A percentile compares a stretch with the other conserved stretches of the same genome.
phyloP scores from a whole-genome alignment of 192 early-diverging fungal genomes.

The Rhizophagus clarus region DNA sequence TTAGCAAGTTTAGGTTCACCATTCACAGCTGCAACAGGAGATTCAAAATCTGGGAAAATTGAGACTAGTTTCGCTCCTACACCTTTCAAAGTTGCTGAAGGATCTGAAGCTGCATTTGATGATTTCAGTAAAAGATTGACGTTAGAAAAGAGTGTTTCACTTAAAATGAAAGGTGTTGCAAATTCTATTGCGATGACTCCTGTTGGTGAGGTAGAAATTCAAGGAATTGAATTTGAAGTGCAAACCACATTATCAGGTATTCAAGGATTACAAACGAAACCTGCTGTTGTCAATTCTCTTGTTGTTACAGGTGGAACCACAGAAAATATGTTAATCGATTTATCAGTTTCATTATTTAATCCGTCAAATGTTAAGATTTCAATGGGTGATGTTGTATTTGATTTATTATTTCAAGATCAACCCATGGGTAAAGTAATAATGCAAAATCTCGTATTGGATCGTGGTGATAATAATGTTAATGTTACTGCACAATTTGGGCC shows the following conservation, averaged over 20 bases:
- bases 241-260: slow-evolving; percentile 54
- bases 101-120: slow-evolving; percentile 52
- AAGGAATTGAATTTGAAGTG: slow-evolving; percentile 58
- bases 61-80: slow-evolving; percentile 51
- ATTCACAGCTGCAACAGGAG: slow-evolving; percentile 41
- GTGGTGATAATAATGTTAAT: slow-evolving; percentile 48
- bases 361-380: slow-evolving; percentile 56
- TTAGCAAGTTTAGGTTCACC: slow-evolving; percentile 38
- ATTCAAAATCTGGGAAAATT: slow-evolving; percentile 46
- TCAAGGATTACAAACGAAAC: slow-evolving; percentile 54
- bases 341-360: slow-evolving; percentile 48
- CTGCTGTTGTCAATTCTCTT: slow-evolving; percentile 54
- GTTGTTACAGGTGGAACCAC: slow-evolving; percentile 57
- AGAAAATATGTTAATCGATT: slow-evolving; percentile 46
- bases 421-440: slow-evolving; percentile 49
- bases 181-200: slow-evolving; percentile 54
- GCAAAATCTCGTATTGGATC: slow-evolving; percentile 45
- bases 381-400: slow-evolving; percentile 48
- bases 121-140: slow-evolving; percentile 55
- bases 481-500: slow-evolving; percentile 49
- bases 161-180: slow-evolving; percentile 52
- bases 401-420: slow-evolving; percentile 41
- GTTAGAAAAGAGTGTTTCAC: slow-evolving; percentile 39
- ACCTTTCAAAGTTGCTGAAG: slow-evolving; percentile 47
- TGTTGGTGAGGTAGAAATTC: slow-evolving; percentile 53